These are phyloP conservation scores for Schrenkiella parvula DNA, from an alignment of 345 rosid genomes.

Conservation along the genomic window DNA sequence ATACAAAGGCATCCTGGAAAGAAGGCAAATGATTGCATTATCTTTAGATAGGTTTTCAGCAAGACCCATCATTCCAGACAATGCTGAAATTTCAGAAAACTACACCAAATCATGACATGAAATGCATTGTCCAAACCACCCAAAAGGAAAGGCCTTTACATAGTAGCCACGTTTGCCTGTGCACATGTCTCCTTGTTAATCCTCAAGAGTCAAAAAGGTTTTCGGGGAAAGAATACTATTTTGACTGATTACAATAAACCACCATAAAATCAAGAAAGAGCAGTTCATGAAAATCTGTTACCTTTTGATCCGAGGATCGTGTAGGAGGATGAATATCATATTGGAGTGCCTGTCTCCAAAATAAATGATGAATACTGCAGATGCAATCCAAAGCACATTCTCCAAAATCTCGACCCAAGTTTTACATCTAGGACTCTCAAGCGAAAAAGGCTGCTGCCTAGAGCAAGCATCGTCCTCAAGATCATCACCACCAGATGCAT, in stretches of 20 bases:
- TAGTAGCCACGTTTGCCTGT: not conserved
- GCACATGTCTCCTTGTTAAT: not conserved
- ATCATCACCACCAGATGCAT: constrained; percentile 82
- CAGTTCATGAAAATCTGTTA: not conserved
- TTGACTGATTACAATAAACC: not conserved
- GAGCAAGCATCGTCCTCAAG: constrained; percentile 94
- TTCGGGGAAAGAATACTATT: not conserved
- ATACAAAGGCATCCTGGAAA: constrained; percentile 77
- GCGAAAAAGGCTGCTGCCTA: constrained; percentile 51
- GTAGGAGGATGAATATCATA: constrained; percentile 60
- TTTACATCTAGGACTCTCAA: constrained; percentile 38
- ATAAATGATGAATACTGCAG: constrained; percentile 69
- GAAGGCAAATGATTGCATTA: not conserved
- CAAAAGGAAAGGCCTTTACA: not conserved
- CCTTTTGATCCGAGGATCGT: constrained; percentile 87
- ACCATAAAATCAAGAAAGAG: not conserved
- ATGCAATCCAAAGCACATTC: constrained; percentile 80
- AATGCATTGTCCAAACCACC: not conserved
- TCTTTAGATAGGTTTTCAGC: not conserved
- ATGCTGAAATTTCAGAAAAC: not conserved
- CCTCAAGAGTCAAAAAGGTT: not conserved
- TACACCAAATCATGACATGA: not conserved
- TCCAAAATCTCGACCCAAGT: constrained; percentile 72
- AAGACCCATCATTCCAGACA: not conserved
- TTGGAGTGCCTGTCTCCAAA: constrained; percentile 78